These are phyloP conservation scores for Globisporangium alternatum DNA, from an alignment of 352 stramenopile genomes.

Conservation along the genomic window DNA sequence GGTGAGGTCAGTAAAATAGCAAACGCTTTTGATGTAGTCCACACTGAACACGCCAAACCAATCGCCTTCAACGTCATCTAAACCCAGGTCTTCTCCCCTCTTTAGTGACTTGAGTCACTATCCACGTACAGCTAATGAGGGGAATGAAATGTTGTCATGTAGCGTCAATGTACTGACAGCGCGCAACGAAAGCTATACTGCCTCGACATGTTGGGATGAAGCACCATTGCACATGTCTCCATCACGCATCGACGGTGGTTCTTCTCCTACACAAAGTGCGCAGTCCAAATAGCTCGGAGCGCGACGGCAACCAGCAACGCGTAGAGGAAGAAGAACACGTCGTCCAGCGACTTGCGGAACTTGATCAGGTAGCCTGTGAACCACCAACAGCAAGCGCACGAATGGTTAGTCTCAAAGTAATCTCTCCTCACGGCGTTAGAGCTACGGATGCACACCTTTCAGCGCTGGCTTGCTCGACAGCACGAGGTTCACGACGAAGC, in stretches of 20 bases:
- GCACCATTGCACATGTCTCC: neutral
- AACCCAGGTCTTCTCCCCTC: neutral
- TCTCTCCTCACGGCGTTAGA: neutral
- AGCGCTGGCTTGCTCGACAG: constrained; percentile 55
- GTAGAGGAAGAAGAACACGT: constrained; percentile 78
- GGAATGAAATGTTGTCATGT: no score
- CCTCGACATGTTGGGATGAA: no score
- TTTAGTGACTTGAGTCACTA: no score
- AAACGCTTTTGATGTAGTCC: neutral
- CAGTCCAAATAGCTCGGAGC: constrained; percentile 39
- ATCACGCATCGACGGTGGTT: no score
- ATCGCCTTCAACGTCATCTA: neutral
- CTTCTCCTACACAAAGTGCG: constrained; percentile 1
- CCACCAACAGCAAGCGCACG: neutral
- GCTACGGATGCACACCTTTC: constrained; percentile 41
- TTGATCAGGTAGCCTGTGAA: constrained; percentile 56
- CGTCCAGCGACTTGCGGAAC: constrained; percentile 64
- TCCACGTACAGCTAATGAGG: no score
- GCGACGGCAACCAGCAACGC: constrained; percentile 48
- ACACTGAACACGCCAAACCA: neutral
- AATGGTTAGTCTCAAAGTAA: neutral
- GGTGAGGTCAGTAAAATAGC: no score
- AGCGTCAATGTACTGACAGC: no score
- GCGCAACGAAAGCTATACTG: no score
- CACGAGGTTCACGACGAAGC: constrained; percentile 58